Base-by-base conservation (phyloP, 192 early-diverging fungal genomes). In the Coemansia sp. region DNA sequence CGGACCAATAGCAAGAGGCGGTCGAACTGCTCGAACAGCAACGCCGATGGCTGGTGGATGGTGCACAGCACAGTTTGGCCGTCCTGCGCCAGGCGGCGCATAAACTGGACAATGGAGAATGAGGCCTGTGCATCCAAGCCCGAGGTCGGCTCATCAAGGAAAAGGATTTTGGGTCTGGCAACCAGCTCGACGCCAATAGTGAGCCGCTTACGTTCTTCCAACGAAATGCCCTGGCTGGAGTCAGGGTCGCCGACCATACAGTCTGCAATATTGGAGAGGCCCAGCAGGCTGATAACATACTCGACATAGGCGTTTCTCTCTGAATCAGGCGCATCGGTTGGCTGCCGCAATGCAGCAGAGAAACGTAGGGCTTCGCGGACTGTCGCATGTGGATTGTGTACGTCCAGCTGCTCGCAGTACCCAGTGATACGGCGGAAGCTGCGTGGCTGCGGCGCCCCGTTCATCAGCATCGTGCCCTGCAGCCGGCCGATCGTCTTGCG, bases 71-170 rank as follows among this genome's bases (percentile, higher is more conserved):
- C 85, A 50, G 84, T 87, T 72, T 83, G 83, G 26, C 83, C 86
- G 27, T 82, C 75, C 41, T 83, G 70, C 26, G 87, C 81, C 60
- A 86, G 64, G 69, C 80, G 80, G 57, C 80, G 83, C 80, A 87
- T 82, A 69, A 91, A 88, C 58, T 84, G 82, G 63, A 87, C 75
- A 48, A 88, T 80, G 64, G 89, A 83, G 68, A 86, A 85, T 0
- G 88, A 87, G 8, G 88, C 76, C 65, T 93, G 90, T 2, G 86
- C 83, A 65, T 88, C 87, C 8, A 88, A 69, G 44, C 93, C 93
- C 42, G 87, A 90, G 7, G 91, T 93, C 39, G 93, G 93, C 60
- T 89, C 93, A 65, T 93, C 91, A 59, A 93, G 77, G 73, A 95
- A 90, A n/a, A 95, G 82, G n/a, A 88, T 63, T 53, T 85, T 82